phyloP scores from a whole-genome alignment of 495 filamentous ascomycete genomes.

The Aspergillus coremiiformis region DNA sequence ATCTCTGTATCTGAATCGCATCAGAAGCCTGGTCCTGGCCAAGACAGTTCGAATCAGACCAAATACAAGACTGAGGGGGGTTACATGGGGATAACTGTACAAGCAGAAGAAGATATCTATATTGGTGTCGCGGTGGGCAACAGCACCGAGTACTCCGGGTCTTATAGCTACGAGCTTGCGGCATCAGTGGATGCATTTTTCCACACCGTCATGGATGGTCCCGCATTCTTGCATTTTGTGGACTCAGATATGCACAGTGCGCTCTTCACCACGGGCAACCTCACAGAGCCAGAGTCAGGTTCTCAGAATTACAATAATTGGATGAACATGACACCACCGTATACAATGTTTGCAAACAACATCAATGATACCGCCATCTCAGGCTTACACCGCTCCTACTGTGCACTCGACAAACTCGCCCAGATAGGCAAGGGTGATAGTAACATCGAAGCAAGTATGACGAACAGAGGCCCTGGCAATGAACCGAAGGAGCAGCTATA shows the following conservation, averaged over 20 bases:
- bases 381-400: conserved; percentile 69
- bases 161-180: conserved; percentile 71
- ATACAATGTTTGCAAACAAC: conserved; percentile 72
- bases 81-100: conserved; percentile 36
- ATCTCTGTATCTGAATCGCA: conserved; percentile 61
- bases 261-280: conserved; percentile 65
- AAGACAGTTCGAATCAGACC: conserved; percentile 37
- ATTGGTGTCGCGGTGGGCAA: conserved; percentile 66
- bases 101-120: conserved; percentile 55
- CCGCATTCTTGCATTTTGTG: conserved; percentile 55
- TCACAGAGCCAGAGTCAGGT: conserved; percentile 44
- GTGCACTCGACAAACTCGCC: conserved; percentile 57
- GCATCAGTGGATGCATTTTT: conserved; percentile 73
- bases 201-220: conserved; percentile 46
- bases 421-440: conserved; percentile 51
- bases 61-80: conserved; percentile 46
- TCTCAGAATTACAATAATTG: conserved; percentile 40
- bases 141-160: conserved; percentile 46
- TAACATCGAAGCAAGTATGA: conserved; percentile 57
- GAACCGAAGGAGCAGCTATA: conserved; percentile 82
- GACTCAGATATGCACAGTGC: conserved; percentile 75
- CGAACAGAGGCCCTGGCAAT: conserved; percentile 50
- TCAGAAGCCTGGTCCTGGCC: conserved; percentile 56
- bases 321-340: conserved; percentile 56
- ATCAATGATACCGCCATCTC: conserved; percentile 47